Conservation (phyloP, 1,284 basidiomycete species). For the Cutaneotrichosporon cutaneum region DNA sequence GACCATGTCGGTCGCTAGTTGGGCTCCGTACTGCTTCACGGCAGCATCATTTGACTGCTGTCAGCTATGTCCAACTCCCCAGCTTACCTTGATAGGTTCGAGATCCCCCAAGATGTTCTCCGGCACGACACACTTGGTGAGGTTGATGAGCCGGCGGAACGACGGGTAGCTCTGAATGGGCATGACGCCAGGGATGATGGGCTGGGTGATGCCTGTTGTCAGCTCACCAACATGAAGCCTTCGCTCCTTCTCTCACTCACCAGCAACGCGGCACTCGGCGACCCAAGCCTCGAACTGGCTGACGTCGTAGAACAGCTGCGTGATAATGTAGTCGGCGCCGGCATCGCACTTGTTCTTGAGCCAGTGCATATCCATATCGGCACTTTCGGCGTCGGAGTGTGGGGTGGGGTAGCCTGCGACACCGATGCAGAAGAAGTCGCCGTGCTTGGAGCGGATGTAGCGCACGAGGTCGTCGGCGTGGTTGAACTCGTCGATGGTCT, state of each 20-base stretch:
- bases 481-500: slow-evolving; percentile 70
- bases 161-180: slow-evolving; percentile 95
- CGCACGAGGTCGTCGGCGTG: slow-evolving; percentile 86
- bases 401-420: slow-evolving; percentile 85
- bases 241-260: slow-evolving; percentile 54
- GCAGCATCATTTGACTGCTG: slow-evolving; percentile 80
- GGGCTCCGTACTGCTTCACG: slow-evolving; percentile 85
- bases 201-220: slow-evolving; percentile 73
- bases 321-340: slow-evolving; percentile 93
- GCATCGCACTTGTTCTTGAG: slow-evolving; percentile 89
- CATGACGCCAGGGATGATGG: slow-evolving; percentile 95
- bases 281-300: slow-evolving; percentile 79
- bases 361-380: slow-evolving; percentile 70
- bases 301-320: slow-evolving; percentile 96
- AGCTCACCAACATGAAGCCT: background rate
- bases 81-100: slow-evolving; percentile 70
- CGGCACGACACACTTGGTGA: slow-evolving; percentile 82
- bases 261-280: slow-evolving; percentile 66
- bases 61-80: slow-evolving; percentile 8
- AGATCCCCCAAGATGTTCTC: slow-evolving; percentile 66
- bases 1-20: slow-evolving; percentile 75
- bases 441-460: slow-evolving; percentile 85
- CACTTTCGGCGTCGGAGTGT: slow-evolving; percentile 67
- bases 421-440: slow-evolving; percentile 77
- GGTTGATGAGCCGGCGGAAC: slow-evolving; percentile 84